Base-by-base conservation (phyloP, 2,329 filamentous ascomycete species). In the Sphaerulina populicola region DNA sequence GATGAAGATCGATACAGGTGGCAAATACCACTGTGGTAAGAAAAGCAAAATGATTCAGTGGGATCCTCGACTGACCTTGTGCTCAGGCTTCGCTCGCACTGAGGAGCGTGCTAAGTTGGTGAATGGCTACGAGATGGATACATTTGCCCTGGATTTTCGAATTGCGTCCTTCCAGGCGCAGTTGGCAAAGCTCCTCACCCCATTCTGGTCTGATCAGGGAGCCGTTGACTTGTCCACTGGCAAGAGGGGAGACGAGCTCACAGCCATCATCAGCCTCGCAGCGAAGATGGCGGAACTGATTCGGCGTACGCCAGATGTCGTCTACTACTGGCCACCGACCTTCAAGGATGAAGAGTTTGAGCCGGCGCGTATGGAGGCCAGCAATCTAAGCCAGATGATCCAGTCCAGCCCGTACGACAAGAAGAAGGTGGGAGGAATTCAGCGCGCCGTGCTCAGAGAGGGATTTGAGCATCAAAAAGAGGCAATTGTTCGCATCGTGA, bases 11-110 rank as follows among this genome's bases (percentile, higher is more conserved):
- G 67, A 74, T 49, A 57, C 66, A 29, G 38, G 33, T 27, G 61
- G 67, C n/a, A 65, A 65, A 61, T 49, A 69, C 60, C 59, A 68
- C 65, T 65, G 73, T 69, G 71, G 64, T 66, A 41, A 49, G 60
- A 46, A 3, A 7, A 4, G 14, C 30, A 18, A 8, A n/a, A n/a
- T 6, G 1, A 11, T 31, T 39, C 15, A 7, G 6, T 15, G 18
- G n/a, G 30, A 12, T n/a, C 21, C 21, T 14, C 21, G 12, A 43
- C 48, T 60, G 39, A 59, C 38, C 15, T n/a, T 18, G 15, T 9
- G 44, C 9, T 5, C 41, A 66, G 64, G 64, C 1, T 66, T 66
- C 46, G 27, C 44, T 9, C 60, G 64, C n/a, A 60, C 60, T 8
- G 41, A 53, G 27, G 15, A 54, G 11, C 58, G 63, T 8, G 63